Base-by-base conservation (phyloP, 2,329 filamentous ascomycete species). In the Tolypocladium amazonense region DNA sequence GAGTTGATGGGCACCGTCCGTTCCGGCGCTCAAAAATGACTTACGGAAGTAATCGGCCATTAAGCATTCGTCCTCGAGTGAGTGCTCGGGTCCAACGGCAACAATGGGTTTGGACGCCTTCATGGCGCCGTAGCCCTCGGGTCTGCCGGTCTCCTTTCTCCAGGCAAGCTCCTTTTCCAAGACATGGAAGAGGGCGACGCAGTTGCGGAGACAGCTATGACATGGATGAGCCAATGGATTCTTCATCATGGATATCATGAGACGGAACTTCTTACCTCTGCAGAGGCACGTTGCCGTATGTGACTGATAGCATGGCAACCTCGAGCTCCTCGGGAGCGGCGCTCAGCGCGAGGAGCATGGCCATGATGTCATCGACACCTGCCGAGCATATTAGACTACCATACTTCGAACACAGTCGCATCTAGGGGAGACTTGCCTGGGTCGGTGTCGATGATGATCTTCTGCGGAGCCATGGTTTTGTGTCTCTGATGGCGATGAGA, bases 391-490 rank as follows among this genome's bases (percentile, higher is more conserved):
- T 15, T 14, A 37, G 27, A 43, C 18, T n/a, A 4, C 38, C 38
- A 25, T 2, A 15, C n/a, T n/a, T 45, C 15, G 12, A 7, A 43
- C 14, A n/a, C 18, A 30, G 12, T 20, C 58, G 23, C 50, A 53
- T 8, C 3, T 9, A 14, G 5, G 35, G 14, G 35, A 45, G 3
- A 65, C 72, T 65, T 79, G 90, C 92, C 77, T 65, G 93, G 93
- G 72, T 97, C 94, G 2, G 93, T 97, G 71, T 99, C 94, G 68
- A 99, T 94, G 68, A 99, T 97, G 66, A 99, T 87, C 68, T 88
- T 86, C 68, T 83, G 85, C 67, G 86, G 82, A 59, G 84, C 79
- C 87, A 90, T 89, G 60, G 55, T 67, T 14, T 12, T 35, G 8
- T 35, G 50, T 14, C 27, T 33, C 4, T 52, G 47, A 18, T 23